Base-by-base conservation (phyloP, 1,284 basidiomycete species). In the Austroboletus niveus region DNA sequence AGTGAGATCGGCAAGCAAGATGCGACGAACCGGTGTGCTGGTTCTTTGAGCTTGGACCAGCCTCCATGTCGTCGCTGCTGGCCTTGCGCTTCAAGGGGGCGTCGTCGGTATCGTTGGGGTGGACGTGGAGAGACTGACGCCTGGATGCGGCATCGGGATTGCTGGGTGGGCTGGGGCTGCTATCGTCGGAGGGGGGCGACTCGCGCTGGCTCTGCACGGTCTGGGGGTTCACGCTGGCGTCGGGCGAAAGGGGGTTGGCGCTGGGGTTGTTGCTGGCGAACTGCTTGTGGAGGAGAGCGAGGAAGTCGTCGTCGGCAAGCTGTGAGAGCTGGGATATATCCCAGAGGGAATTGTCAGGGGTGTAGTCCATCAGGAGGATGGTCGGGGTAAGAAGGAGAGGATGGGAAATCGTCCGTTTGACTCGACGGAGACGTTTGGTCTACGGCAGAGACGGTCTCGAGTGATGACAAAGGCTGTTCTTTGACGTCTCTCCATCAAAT, bases 211-310 rank as follows among this genome's bases (percentile, higher is more conserved):
- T 47, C n/a, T 55, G 72, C 8, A 78, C 71, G 57, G 68, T 77
- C 65, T 84, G 81, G 0, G 85, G 85, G 60, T 87, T 52, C 47
- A 57, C 55, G 56, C 56, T 57, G 49, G 54, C 57, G 56, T 63
- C 51, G 58, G 57, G 54, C 51, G 61, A 45, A 60, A 64, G 59
- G 47, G 60, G 27, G 57, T 57, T 54, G 51, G 61, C 45, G 60
- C 64, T 59, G 47, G 60, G 27, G 12, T 41, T 45, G 60, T 64
- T 59, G 47, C 60, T 27, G 60, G 55, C 56, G 61, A 87, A 88
- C 66, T 89, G 87, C 61, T 87, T 88, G 64, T 85, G 82, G 4
- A 91, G 77, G 48, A 90, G 76, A 15, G 84, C 81, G 49, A 91
- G 80, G 59, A 91, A 89, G 69, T 89, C 87, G 62, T 85, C 82